These are phyloP conservation scores for Trypanosoma platydactyli DNA, from an alignment of 208 protist species.

Conservation along the genomic window DNA sequence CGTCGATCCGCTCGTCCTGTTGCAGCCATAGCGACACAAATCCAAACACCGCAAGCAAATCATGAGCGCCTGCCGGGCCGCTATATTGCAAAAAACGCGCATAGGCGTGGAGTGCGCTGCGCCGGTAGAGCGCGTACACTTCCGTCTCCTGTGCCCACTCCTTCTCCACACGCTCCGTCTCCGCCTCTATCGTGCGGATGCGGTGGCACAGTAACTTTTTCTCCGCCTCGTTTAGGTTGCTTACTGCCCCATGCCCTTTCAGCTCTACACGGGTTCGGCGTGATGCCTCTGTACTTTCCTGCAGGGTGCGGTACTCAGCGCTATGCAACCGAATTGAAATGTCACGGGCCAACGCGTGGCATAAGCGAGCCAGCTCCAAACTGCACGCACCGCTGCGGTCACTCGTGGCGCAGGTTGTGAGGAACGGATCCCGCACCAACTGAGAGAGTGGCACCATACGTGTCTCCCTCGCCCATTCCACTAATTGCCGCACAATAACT, in stretches of 20 bases:
- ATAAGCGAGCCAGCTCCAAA: slow-evolving; percentile 62
- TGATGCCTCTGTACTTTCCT: slow-evolving; percentile 45
- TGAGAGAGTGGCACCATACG: slow-evolving; percentile 60
- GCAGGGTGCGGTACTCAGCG: slow-evolving; percentile 49
- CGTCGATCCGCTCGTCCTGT: slow-evolving; percentile 32
- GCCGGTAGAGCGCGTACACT: slow-evolving; percentile 67
- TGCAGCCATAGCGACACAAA: slow-evolving; percentile 83
- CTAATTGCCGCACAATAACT: slow-evolving; percentile 55
- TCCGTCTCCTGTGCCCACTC: slow-evolving; percentile 41
- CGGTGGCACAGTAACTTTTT: slow-evolving; percentile 46
- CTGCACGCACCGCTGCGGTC: slow-evolving; percentile 60
- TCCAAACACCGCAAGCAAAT: slow-evolving; percentile 72
- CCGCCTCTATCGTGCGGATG: slow-evolving; percentile 45
- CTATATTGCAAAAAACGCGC: slow-evolving; percentile 58
- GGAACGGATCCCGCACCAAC: slow-evolving; percentile 68
- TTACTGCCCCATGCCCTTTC: slow-evolving; percentile 23
- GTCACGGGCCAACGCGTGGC: slow-evolving; percentile 55
- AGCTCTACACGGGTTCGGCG: slow-evolving; percentile 30
- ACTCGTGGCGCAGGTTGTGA: slow-evolving; percentile 32
- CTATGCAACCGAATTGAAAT: slow-evolving; percentile 49
- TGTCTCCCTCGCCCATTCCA: slow-evolving; percentile 52
- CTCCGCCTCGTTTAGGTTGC: slow-evolving; percentile 37
- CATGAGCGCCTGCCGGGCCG: slow-evolving; percentile 22
- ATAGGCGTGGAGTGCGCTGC: slow-evolving; percentile 79
- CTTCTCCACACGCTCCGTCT: slow-evolving; percentile 55